Evolutionary conservation across 768 basidiomycete genomes (phyloP).

Genomic region (Lactifluus hygrophoroides): DNA sequence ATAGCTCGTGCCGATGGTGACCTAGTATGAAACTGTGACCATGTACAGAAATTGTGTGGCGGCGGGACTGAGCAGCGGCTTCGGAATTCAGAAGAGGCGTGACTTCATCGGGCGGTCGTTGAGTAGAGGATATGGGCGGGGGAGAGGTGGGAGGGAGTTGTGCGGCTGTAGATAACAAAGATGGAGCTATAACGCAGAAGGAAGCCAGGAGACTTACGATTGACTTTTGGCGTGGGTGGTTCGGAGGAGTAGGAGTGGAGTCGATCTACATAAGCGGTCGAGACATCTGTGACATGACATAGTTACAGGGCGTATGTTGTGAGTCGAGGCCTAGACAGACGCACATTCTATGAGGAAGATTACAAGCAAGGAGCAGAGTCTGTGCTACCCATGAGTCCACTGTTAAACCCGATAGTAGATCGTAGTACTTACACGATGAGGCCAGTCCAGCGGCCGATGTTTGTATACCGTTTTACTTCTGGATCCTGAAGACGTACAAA

Average conservation of each 20-base stretch:
- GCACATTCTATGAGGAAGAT: constrained; percentile 79
- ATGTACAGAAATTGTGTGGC: constrained; percentile 2
- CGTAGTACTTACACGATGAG: constrained; percentile 54
- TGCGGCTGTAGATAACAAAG: not conserved
- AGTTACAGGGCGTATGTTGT: not conserved
- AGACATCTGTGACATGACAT: constrained; percentile 42
- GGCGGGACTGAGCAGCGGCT: not conserved
- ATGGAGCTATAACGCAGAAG: not conserved
- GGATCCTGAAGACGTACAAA: constrained; percentile 50
- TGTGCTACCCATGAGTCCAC: constrained; percentile 23
- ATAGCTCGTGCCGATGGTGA: constrained; percentile 31
- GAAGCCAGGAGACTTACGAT: constrained; percentile 1
- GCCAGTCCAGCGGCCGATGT: constrained; percentile 52
- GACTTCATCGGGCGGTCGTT: not conserved
- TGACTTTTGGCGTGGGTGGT: constrained; percentile 23
- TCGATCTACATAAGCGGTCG: constrained; percentile 65
- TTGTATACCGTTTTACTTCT: constrained; percentile 33
- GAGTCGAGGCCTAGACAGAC: constrained; percentile 20
- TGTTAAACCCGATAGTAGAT: constrained; percentile 10
- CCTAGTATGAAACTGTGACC: constrained; percentile 23
- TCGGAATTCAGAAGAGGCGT: constrained; percentile 7
- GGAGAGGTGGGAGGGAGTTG: not conserved
- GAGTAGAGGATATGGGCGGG: not conserved
- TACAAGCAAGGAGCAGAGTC: constrained; percentile 51
- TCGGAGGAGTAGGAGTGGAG: constrained; percentile 54